Conservation (phyloP, 192 early-diverging fungal genomes). For the Podila verticillata region DNA sequence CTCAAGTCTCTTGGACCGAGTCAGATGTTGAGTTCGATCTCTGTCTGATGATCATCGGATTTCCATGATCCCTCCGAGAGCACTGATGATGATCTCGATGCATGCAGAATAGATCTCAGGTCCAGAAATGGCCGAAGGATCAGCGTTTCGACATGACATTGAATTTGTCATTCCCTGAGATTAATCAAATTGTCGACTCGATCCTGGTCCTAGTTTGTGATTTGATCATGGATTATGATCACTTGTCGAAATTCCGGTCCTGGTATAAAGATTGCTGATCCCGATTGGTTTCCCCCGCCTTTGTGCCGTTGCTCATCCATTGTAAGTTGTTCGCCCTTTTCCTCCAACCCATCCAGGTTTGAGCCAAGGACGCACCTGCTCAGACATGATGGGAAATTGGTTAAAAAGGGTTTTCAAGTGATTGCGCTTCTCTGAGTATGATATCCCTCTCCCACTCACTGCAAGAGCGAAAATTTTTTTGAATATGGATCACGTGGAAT, state of each 20-base stretch:
- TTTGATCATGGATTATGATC: background rate
- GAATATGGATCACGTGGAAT: background rate
- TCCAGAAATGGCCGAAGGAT: background rate
- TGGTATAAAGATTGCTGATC: no score
- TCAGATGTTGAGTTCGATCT: no score
- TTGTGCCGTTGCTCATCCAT: no score
- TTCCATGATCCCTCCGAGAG: background rate
- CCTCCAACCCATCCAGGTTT: background rate
- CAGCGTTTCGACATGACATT: slow-evolving; percentile 6
- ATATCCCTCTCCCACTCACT: background rate
- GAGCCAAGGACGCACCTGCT: slow-evolving; percentile 45
- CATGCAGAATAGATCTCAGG: background rate
- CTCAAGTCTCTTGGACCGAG: no score
- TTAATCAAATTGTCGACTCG: background rate
- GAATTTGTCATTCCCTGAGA: background rate
- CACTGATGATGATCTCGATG: background rate
- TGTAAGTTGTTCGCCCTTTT: no score
- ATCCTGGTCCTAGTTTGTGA: background rate
- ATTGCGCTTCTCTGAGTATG: background rate
- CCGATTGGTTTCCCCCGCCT: background rate
- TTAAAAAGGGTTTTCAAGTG: slow-evolving; percentile 53
- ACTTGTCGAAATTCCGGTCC: background rate
- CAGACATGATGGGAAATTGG: slow-evolving; percentile 57
- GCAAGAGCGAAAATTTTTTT: slow-evolving; percentile 1
- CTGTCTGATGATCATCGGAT: background rate